Evolutionary conservation across 169 alveolate species (phyloP), one percentile per base, ranked within the genome.

Genomic region (Eimeria praecox): DNA sequence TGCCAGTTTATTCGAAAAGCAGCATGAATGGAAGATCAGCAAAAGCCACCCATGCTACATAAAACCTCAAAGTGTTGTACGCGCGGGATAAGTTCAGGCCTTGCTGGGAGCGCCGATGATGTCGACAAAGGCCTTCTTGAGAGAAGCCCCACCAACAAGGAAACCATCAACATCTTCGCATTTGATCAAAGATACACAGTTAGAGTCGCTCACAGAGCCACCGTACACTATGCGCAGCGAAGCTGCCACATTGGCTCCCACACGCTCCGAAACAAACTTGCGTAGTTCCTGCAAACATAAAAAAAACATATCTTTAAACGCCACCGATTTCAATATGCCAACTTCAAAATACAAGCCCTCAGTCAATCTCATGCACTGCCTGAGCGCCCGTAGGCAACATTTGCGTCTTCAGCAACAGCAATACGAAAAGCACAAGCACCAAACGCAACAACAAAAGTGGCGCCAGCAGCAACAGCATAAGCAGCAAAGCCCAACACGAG

Each of bases 61-160:
- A 27, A 64, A 64, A 1, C 77, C 0, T 30, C 38, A 66, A 30
- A 18, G 78, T 66, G 30, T n/a, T n/a, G n/a, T n/a, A n/a, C n/a
- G n/a, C n/a, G n/a, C n/a, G n/a, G n/a, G n/a, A n/a, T n/a, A n/a
- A n/a, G 33, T 27, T 35, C 42, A 35, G 20, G n/a, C 86, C 89
- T 71, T 71, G 73, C 35, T n/a, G 82, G 98, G 97, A 69, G 98
- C 97, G 44, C 97, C 98, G 49, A 99, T 98, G 93, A 99, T 99
- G 78, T 98, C 99, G 59, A 97, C 95, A 97, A 99, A 99, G 44
- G 98, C 99, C 85, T 99, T 99, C 97, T 99, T 99, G 86, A 99
- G 97, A 0, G 99, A 98, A 82, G 99, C 99, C 64, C 99, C 99
- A 49, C 99, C 99, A 54, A 99, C 99, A 33, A 99, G 98, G 98